Evolutionary conservation across 1,284 basidiomycete genomes (phyloP).

Genomic region (Mycosarcoma maydis): DNA sequence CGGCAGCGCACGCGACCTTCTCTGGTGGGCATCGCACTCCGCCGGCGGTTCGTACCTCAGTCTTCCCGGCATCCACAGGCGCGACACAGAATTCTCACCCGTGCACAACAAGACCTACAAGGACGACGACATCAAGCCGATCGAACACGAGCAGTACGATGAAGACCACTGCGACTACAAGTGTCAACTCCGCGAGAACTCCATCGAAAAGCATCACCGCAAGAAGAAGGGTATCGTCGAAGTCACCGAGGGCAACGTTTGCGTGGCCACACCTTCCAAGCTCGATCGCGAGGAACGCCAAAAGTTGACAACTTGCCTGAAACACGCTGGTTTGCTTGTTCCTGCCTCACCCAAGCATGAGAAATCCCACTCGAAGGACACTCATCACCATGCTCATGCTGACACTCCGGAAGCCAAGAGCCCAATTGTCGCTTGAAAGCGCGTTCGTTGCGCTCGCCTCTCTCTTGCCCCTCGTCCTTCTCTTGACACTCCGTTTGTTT

Average conservation of each 20-base stretch:
- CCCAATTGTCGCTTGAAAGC: no score
- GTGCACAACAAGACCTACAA: background rate
- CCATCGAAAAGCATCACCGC: slow-evolving; percentile 38
- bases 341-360: background rate
- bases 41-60: slow-evolving; percentile 15
- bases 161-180: slow-evolving; percentile 48
- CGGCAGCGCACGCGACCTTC: slow-evolving; percentile 28
- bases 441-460: no score
- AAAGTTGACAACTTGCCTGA: slow-evolving; percentile 24
- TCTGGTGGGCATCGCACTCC: slow-evolving; percentile 23
- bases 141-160: slow-evolving; percentile 28
- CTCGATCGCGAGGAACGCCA: slow-evolving; percentile 27
- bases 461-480: no score
- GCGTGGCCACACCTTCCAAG: slow-evolving; percentile 30
- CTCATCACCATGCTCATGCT: background rate
- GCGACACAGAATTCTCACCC: background rate
- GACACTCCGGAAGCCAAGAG: no score
- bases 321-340: slow-evolving; percentile 14
- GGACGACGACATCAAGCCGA: slow-evolving; percentile 13
- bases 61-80: slow-evolving; percentile 17
- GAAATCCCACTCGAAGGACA: no score
- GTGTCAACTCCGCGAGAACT: slow-evolving; percentile 29
- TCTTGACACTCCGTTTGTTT: no score
- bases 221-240: slow-evolving; percentile 31
- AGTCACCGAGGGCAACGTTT: slow-evolving; percentile 29